Evolutionary conservation across 2,329 filamentous ascomycete species (phyloP).

Genomic region (Scedosporium boydii): DNA sequence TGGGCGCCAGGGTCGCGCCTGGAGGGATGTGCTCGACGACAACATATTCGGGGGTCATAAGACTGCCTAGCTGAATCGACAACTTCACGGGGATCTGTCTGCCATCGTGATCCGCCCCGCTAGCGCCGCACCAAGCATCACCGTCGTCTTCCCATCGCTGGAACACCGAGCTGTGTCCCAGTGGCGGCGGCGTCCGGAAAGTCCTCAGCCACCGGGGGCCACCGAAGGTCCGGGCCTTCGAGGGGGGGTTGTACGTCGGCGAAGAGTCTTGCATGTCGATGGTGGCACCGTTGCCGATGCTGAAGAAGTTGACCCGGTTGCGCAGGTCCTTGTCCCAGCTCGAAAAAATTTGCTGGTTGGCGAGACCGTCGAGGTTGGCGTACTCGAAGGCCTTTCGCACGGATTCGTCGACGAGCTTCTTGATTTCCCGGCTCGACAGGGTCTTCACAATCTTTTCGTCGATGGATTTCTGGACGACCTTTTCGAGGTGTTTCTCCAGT

Average conservation of each 20-base stretch:
- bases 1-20: constrained; percentile 50
- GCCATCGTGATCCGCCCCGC: constrained; percentile 27
- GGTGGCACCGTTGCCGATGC: constrained; percentile 52
- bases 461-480: constrained; percentile 17
- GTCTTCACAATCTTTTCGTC: constrained; percentile 10
- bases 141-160: constrained; percentile 64
- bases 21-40: constrained; percentile 64
- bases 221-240: background rate
- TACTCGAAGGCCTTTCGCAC: constrained; percentile 34
- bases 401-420: constrained; percentile 27
- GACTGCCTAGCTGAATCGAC: constrained; percentile 47
- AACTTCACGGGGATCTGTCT: constrained; percentile 51
- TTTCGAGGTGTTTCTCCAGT: constrained; percentile 22
- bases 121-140: constrained; percentile 76
- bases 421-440: constrained; percentile 31
- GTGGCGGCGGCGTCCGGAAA: constrained; percentile 9
- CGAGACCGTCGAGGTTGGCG: constrained; percentile 35
- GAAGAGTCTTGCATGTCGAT: constrained; percentile 55
- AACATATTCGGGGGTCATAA: constrained; percentile 57
- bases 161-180: constrained; percentile 47
- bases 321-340: constrained; percentile 34
- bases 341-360: constrained; percentile 34
- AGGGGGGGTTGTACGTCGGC: constrained; percentile 34
- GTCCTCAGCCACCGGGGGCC: constrained; percentile 8
- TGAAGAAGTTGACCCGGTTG: constrained; percentile 65